These are phyloP conservation scores for Coniochaeta sp. DNA, from an alignment of 2,329 filamentous ascomycete species.

Conservation along the genomic window DNA sequence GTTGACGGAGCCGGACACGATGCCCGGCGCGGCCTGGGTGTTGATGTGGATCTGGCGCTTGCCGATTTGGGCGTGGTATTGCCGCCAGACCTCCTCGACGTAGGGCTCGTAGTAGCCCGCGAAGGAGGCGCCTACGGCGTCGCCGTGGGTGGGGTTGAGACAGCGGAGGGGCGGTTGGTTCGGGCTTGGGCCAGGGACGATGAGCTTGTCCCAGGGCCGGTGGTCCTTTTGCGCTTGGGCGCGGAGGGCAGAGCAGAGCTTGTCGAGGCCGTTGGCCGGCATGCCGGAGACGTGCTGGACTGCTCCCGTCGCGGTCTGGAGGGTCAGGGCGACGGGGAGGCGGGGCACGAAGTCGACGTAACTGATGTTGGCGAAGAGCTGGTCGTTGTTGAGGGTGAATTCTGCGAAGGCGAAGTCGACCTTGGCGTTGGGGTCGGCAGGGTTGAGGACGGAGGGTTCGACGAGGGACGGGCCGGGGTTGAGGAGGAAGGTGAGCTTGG, in stretches of 20 bases:
- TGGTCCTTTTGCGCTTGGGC: slow-evolving; percentile 50
- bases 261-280: slow-evolving; percentile 46
- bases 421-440: slow-evolving; percentile 45
- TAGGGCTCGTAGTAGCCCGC: slow-evolving; percentile 34
- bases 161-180: slow-evolving; percentile 26
- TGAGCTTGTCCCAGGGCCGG: slow-evolving; percentile 53
- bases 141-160: slow-evolving; percentile 36
- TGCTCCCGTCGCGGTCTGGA: slow-evolving; percentile 32
- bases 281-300: slow-evolving; percentile 52
- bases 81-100: slow-evolving; percentile 34
- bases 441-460: slow-evolving; percentile 61
- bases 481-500: slow-evolving; percentile 50
- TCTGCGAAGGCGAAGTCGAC: slow-evolving; percentile 52
- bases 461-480: slow-evolving; percentile 61
- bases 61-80: slow-evolving; percentile 20
- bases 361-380: slow-evolving; percentile 58
- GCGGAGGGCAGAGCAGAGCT: slow-evolving; percentile 44
- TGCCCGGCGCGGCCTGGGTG: slow-evolving; percentile 55
- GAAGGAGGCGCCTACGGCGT: slow-evolving; percentile 35
- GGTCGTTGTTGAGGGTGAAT: slow-evolving; percentile 50
- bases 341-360: slow-evolving; percentile 58
- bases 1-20: slow-evolving; percentile 43
- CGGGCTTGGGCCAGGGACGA: slow-evolving; percentile 23
- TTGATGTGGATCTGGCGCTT: slow-evolving; percentile 45
- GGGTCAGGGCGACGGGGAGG: slow-evolving; percentile 46